Evolutionary conservation across 257 asterid genomes (phyloP).

Genomic region (Cynanchum wilfordii): DNA sequence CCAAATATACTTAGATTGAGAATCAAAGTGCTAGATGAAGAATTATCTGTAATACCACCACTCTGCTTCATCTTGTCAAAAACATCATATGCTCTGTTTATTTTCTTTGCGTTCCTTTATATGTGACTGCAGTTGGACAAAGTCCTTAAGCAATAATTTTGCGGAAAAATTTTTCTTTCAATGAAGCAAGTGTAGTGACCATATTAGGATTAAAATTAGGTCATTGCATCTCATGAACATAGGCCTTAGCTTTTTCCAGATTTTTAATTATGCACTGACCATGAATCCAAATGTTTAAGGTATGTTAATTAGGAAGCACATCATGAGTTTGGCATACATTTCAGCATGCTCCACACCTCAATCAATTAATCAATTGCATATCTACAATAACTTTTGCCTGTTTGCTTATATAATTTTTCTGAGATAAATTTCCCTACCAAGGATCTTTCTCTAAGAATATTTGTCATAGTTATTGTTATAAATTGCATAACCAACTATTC

Average conservation of each 20-base stretch:
- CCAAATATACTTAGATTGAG: constrained; percentile 54
- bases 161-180: constrained; percentile 69
- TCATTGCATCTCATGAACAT: constrained; percentile 49
- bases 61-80: constrained; percentile 65
- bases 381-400: constrained; percentile 11
- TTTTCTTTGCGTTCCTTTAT: constrained; percentile 63
- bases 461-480: no score
- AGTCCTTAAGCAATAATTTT: constrained; percentile 49
- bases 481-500: no score
- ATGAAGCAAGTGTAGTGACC: constrained; percentile 60
- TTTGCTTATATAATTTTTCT: no score
- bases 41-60: constrained; percentile 55
- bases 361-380: constrained; percentile 47
- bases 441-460: no score
- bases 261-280: constrained; percentile 83
- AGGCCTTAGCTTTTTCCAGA: constrained; percentile 54
- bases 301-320: constrained; percentile 39
- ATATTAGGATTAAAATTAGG: constrained; percentile 50
- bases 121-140: constrained; percentile 54
- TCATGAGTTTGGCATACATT: constrained; percentile 33
- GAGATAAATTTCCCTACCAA: no score
- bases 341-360: constrained; percentile 79
- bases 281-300: constrained; percentile 60
- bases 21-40: constrained; percentile 49
- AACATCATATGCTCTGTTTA: constrained; percentile 50